Percentiles rank a stretch among this genome's conserved stretches.
Conservation (phyloP, 2,329 filamentous ascomycete genomes). For the Ascochyta rabiei region DNA sequence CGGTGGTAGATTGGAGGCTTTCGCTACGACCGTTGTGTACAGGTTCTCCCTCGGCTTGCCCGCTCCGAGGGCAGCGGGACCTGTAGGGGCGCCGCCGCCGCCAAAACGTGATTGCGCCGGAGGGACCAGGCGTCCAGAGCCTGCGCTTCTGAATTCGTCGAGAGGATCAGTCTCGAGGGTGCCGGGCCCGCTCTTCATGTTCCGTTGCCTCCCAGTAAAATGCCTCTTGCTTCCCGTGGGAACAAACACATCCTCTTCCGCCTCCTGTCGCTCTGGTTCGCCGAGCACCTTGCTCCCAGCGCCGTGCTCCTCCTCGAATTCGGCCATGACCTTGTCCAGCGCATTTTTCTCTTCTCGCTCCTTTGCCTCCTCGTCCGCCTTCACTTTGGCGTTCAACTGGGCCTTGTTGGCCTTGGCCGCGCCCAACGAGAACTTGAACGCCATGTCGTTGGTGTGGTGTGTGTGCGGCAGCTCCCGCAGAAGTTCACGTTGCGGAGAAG, state of each 20-base stretch:
- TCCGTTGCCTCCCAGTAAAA: slow-evolving; percentile 36
- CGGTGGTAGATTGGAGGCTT: slow-evolving; percentile 42
- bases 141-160: slow-evolving; percentile 27
- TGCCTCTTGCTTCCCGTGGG: slow-evolving; percentile 39
- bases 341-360: slow-evolving; percentile 40
- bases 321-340: slow-evolving; percentile 40
- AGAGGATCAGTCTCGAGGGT: slow-evolving; percentile 37
- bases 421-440: slow-evolving; percentile 40
- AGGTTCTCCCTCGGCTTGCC: slow-evolving; percentile 32
- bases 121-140: slow-evolving; percentile 20
- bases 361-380: slow-evolving; percentile 41
- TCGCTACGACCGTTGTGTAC: slow-evolving; percentile 39
- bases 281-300: slow-evolving; percentile 32
- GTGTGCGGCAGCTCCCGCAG: slow-evolving; percentile 7
- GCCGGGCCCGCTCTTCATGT: slow-evolving; percentile 43
- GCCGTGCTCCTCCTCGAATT: slow-evolving; percentile 39
- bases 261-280: slow-evolving; percentile 27
- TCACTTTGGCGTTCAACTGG: slow-evolving; percentile 33
- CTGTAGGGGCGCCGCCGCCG: slow-evolving; percentile 13
- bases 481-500: slow-evolving; percentile 18
- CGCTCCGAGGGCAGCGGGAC: slow-evolving; percentile 22
- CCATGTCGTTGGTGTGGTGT: slow-evolving; percentile 25
- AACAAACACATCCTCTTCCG: slow-evolving; percentile 33
- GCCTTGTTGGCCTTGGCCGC: slow-evolving; percentile 33
- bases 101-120: slow-evolving; percentile 26